Conservation (phyloP, 2,329 filamentous ascomycete genomes). For the Ophiocordyceps robertsii region DNA sequence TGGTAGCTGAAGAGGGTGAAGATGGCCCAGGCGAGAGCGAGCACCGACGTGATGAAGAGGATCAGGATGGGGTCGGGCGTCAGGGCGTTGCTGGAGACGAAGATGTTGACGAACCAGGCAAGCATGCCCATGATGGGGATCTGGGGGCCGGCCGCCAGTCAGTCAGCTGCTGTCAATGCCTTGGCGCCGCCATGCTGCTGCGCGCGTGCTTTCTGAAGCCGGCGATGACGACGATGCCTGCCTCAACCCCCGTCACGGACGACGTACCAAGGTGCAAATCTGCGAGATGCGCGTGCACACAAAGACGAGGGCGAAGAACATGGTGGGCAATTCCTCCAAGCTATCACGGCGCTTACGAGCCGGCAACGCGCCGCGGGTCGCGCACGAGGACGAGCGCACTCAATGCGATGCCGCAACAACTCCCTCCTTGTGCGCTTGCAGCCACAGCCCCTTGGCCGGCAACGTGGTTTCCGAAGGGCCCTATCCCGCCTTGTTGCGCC, state of each 20-base stretch:
- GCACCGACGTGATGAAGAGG: slow-evolving; percentile 53
- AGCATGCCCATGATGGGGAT: slow-evolving; percentile 55
- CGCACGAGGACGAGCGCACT: too few species aligned
- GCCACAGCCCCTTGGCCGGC: too few species aligned
- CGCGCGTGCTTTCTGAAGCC: background rate
- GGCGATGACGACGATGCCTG: too few species aligned
- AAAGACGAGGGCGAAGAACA: slow-evolving; percentile 52
- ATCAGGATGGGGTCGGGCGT: slow-evolving; percentile 51
- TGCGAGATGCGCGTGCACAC: slow-evolving; percentile 48
- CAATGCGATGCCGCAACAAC: too few species aligned
- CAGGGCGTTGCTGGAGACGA: slow-evolving; percentile 39
- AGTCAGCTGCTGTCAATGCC: too few species aligned
- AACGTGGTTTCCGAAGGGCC: too few species aligned
- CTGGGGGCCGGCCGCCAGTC: slow-evolving; percentile 24
- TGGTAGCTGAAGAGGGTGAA: slow-evolving; percentile 55
- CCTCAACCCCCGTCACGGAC: background rate
- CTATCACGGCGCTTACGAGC: background rate
- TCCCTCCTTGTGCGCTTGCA: too few species aligned
- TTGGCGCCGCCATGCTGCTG: too few species aligned
- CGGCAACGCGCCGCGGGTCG: too few species aligned
- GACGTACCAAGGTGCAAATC: slow-evolving; percentile 47
- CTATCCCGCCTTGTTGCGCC: too few species aligned
- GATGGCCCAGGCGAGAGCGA: slow-evolving; percentile 50
- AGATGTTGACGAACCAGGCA: slow-evolving; percentile 50
- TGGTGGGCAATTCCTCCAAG: slow-evolving; percentile 17